phyloP scores from a whole-genome alignment of 441 rosid species.

The Bruguiera hainesii region DNA sequence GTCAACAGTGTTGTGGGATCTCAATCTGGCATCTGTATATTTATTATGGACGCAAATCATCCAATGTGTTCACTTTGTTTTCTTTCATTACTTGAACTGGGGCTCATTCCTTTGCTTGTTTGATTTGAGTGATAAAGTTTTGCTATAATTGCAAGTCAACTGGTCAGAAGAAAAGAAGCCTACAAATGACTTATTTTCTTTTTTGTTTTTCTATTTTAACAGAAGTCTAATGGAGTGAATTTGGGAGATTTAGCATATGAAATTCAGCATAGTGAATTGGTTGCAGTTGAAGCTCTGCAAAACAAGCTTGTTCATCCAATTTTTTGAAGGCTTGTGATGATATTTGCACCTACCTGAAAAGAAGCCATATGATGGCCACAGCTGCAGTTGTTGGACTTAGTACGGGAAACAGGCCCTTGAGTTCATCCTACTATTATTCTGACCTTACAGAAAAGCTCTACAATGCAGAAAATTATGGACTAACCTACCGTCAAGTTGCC shows the following conservation, averaged over 20 bases:
- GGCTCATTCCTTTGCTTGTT: background rate
- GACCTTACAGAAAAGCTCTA: constrained; percentile 64
- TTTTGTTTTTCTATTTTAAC: background rate
- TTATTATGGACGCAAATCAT: too few species aligned
- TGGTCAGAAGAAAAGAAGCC: background rate
- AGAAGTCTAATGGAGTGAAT: constrained; percentile 14
- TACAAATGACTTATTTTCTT: background rate
- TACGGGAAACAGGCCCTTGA: constrained; percentile 68
- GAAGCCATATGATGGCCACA: constrained; percentile 63
- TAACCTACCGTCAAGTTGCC: constrained; percentile 39
- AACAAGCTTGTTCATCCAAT: background rate
- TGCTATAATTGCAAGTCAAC: background rate
- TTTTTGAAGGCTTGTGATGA: constrained; percentile 22
- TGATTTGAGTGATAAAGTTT: background rate
- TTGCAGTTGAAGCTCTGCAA: background rate
- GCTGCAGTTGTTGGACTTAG: constrained; percentile 81
- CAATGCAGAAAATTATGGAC: constrained; percentile 45
- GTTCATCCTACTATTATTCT: constrained; percentile 56
- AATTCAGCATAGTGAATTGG: background rate
- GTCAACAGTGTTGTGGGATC: background rate
- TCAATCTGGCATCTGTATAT: background rate
- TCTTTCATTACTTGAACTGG: background rate
- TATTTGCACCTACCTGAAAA: constrained; percentile 20
- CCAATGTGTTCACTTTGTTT: too few species aligned
- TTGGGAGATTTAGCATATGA: constrained; percentile 3